Percentiles rank a stretch among this genome's conserved stretches.
phyloP scores from a whole-genome alignment of 495 filamentous ascomycete genomes.

The Penicillium fimorum region DNA sequence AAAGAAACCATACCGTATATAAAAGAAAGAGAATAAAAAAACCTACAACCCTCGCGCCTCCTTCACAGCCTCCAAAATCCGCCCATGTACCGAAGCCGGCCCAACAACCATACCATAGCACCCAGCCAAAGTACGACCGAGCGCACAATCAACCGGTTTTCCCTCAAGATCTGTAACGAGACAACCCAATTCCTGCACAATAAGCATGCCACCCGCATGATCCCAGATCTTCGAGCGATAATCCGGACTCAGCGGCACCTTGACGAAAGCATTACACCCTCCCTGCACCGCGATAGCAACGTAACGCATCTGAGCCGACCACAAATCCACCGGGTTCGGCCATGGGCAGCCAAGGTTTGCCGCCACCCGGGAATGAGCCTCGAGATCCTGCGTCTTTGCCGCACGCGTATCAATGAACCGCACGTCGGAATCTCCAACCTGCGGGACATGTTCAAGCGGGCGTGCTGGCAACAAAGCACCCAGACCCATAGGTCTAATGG shows the following conservation, averaged over 20 bases:
- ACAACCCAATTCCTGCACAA: slow-evolving; percentile 64
- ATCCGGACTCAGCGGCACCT: slow-evolving; percentile 53
- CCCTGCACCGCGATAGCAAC: slow-evolving; percentile 56
- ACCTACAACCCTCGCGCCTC: slow-evolving; percentile 12
- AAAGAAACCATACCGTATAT: not conserved
- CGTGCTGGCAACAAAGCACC: slow-evolving; percentile 35
- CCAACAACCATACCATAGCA: slow-evolving; percentile 48
- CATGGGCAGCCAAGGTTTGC: slow-evolving; percentile 45
- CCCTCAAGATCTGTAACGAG: slow-evolving; percentile 62
- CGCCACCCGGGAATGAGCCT: slow-evolving; percentile 49
- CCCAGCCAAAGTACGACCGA: slow-evolving; percentile 38
- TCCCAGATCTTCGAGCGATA: slow-evolving; percentile 69
- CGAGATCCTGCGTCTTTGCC: slow-evolving; percentile 41
- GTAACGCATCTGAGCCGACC: slow-evolving; percentile 66
- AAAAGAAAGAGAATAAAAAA: not conserved
- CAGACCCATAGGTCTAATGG: slow-evolving; percentile 46
- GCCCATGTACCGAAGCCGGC: slow-evolving; percentile 38
- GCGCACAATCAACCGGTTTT: slow-evolving; percentile 37
- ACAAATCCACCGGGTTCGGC: slow-evolving; percentile 54
- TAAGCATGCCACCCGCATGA: slow-evolving; percentile 66
- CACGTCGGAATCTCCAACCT: slow-evolving; percentile 36
- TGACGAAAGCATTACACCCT: slow-evolving; percentile 58
- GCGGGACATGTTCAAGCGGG: slow-evolving; percentile 31
- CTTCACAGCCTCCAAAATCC: slow-evolving; percentile 38
- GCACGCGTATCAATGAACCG: slow-evolving; percentile 49